Evolutionary conservation across 306 rosid genomes (phyloP).

Genomic region (Sechiopsis laciniata): DNA sequence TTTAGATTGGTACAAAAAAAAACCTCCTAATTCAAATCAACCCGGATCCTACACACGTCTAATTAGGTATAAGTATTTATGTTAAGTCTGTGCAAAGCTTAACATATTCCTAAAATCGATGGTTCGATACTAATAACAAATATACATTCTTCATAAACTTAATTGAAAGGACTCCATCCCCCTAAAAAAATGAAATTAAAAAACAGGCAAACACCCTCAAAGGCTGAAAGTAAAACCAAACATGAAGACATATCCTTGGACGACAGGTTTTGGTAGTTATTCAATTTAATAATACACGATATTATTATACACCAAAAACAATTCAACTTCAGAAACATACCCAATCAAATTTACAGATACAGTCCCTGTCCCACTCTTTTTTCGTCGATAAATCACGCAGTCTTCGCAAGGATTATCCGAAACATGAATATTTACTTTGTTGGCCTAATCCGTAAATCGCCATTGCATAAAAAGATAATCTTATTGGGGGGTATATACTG

Average conservation of each 20-base stretch:
- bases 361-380: slow-evolving; percentile 15
- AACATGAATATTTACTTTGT: slow-evolving; percentile 30
- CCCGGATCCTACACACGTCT: too few relatives aligned
- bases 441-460: slow-evolving; percentile 28
- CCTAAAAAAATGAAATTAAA: background rate
- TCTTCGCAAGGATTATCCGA: slow-evolving; percentile 24
- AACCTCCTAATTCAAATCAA: too few relatives aligned
- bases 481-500: slow-evolving; percentile 26
- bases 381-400: background rate
- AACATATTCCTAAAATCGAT: too few relatives aligned
- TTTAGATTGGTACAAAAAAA: too few relatives aligned
- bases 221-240: background rate
- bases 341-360: slow-evolving; percentile 37
- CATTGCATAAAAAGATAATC: slow-evolving; percentile 21
- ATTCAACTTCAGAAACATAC: slow-evolving; percentile 45
- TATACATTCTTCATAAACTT: too few relatives aligned
- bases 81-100: too few relatives aligned
- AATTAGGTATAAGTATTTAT: too few relatives aligned
- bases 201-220: background rate
- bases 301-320: slow-evolving; percentile 31
- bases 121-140: too few relatives aligned
- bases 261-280: background rate
- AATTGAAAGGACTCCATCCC: too few relatives aligned
- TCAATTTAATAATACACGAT: slow-evolving; percentile 20
- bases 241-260: slow-evolving; percentile 10